Evolutionary conservation across 345 rosid species (phyloP).

Genomic region (Capsella bursapastoris): DNA sequence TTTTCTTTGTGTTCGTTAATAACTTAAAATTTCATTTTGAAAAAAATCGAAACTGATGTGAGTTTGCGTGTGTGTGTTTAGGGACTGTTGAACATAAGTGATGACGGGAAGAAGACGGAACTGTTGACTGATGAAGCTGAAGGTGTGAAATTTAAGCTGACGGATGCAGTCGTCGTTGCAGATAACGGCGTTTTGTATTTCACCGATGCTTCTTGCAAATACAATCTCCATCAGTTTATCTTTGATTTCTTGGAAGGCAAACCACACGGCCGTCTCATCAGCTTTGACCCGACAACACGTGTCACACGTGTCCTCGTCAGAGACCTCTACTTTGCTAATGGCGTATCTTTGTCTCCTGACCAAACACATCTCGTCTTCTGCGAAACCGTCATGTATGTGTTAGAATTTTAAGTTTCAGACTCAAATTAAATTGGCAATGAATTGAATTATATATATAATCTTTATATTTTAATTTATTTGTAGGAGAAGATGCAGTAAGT

Average conservation of each 20-base stretch:
- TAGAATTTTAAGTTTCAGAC: neutral
- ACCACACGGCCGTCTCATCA: conserved; percentile 68
- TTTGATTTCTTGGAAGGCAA: conserved; percentile 64
- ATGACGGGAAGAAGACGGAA: conserved; percentile 48
- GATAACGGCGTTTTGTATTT: conserved; percentile 71
- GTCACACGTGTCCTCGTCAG: conserved; percentile 52
- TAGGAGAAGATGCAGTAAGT: conserved; percentile 58
- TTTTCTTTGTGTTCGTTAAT: conserved; percentile 19
- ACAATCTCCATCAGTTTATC: conserved; percentile 17
- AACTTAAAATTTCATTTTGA: neutral
- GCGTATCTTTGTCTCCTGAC: conserved; percentile 64
- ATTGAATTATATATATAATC: neutral
- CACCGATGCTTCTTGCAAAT: conserved; percentile 78
- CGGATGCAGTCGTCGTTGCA: conserved; percentile 67
- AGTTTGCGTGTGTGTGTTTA: conserved; percentile 24
- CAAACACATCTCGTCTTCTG: conserved; percentile 66
- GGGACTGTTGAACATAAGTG: conserved; percentile 70
- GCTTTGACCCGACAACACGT: conserved; percentile 59
- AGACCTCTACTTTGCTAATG: conserved; percentile 76
- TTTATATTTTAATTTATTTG: neutral
- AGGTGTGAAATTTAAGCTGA: conserved; percentile 60
- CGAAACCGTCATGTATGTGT: conserved; percentile 43
- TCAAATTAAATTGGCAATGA: neutral
- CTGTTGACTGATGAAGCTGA: conserved; percentile 68
- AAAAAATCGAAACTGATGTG: neutral